phyloP scores from a whole-genome alignment of 768 basidiomycete genomes.

The Leucosporidium scottii region DNA sequence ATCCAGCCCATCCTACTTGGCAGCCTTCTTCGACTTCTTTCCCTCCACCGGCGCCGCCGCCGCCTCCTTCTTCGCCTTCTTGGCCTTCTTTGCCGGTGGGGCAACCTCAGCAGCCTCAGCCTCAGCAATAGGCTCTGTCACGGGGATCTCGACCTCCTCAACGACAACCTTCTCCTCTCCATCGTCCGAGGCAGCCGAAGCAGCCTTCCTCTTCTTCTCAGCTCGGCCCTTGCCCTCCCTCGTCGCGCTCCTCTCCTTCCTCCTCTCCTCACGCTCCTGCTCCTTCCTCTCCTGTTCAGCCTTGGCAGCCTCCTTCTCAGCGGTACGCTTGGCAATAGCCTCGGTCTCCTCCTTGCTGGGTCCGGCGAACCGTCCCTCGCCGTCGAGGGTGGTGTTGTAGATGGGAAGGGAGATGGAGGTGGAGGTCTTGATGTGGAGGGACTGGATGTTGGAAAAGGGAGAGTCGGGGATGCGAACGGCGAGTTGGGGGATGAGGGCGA shows the following conservation, averaged over 20 bases:
- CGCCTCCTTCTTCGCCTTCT: neutral
- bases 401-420: constrained; percentile 78
- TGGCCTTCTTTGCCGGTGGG: neutral
- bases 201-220: constrained; percentile 20
- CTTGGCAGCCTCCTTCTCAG: constrained; percentile 16
- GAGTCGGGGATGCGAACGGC: constrained; percentile 55
- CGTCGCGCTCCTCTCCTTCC: constrained; percentile 27
- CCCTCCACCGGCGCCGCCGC: neutral
- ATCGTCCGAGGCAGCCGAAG: constrained; percentile 18
- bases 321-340: constrained; percentile 2
- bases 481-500: constrained; percentile 67
- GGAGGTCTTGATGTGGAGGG: constrained; percentile 81
- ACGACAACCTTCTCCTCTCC: constrained; percentile 13
- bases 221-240: constrained; percentile 26
- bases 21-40: constrained; percentile 21
- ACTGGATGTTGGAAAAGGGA: constrained; percentile 86
- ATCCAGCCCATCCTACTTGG: too few species aligned
- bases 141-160: neutral
- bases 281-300: constrained; percentile 16
- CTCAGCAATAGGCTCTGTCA: constrained; percentile 1
- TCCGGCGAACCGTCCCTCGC: constrained; percentile 52
- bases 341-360: constrained; percentile 23
- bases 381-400: constrained; percentile 54
- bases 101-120: neutral
- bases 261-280: constrained; percentile 20